phyloP scores from a whole-genome alignment of 1,284 basidiomycete species.

The Trametes polyzona region DNA sequence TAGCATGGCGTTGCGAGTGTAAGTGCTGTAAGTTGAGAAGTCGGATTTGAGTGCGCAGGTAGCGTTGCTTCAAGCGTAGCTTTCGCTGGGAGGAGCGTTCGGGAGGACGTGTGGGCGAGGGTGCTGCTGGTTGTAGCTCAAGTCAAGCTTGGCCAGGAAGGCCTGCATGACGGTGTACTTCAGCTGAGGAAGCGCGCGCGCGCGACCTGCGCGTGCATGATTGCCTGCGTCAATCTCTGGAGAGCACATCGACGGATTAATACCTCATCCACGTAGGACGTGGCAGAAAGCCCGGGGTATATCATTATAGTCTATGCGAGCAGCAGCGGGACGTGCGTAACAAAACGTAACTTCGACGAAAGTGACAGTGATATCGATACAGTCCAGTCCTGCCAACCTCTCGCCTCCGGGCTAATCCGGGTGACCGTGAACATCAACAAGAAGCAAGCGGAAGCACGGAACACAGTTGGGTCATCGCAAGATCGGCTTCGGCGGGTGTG shows the following conservation, averaged over 20 bases:
- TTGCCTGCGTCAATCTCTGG: too few relatives aligned
- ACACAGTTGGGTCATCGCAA: conserved; percentile 14
- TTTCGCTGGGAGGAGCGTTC: too few relatives aligned
- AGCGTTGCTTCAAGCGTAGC: not conserved
- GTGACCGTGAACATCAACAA: too few relatives aligned
- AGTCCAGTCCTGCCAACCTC: not conserved
- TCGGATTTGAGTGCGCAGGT: not conserved
- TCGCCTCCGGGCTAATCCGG: too few relatives aligned
- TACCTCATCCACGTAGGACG: too few relatives aligned
- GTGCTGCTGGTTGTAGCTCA: too few relatives aligned
- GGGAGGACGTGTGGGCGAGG: too few relatives aligned
- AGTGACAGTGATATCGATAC: conserved; percentile 8
- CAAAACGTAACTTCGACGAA: conserved; percentile 6
- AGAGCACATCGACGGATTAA: too few relatives aligned
- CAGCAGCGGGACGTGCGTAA: not conserved
- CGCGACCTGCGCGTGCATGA: conserved; percentile 8
- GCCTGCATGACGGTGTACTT: conserved; percentile 10
- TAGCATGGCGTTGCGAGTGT: conserved; percentile 12
- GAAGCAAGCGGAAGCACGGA: too few relatives aligned
- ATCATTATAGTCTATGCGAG: conserved; percentile 7
- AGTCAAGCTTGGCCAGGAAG: not conserved
- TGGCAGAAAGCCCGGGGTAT: conserved; percentile 5
- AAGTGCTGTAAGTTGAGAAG: not conserved
- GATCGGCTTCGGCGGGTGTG: conserved; percentile 20
- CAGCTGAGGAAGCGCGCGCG: conserved; percentile 4